Percentiles rank a stretch among this genome's conserved stretches.
Evolutionary conservation across 306 rosid genomes (phyloP).

Genomic region (Quillaja saponaria): DNA sequence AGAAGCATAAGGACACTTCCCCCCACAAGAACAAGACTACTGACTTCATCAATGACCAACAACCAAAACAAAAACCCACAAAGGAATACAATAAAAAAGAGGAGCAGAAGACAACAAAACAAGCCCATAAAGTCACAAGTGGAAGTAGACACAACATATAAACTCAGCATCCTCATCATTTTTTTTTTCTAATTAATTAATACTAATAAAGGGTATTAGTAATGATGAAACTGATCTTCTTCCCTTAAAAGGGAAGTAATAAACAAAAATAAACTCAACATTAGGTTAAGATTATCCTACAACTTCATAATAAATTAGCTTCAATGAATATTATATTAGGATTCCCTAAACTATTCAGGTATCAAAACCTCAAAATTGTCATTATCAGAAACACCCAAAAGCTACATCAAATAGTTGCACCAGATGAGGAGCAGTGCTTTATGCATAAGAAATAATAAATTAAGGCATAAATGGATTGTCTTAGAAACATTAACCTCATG

Average conservation of each 20-base stretch:
- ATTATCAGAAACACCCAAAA: conserved; percentile 16
- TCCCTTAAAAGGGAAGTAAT: conserved; percentile 62
- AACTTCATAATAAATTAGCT: conserved; percentile 1
- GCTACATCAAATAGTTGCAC: conserved; percentile 22
- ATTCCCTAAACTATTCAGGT: conserved; percentile 16
- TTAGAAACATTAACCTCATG: conserved; percentile 36
- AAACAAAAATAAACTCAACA: conserved; percentile 19
- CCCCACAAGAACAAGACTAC: conserved; percentile 25
- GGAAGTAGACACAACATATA: conserved; percentile 30
- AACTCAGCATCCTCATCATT: conserved; percentile 37
- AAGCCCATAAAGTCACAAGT: conserved; percentile 37
- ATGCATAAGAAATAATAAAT: conserved; percentile 37
- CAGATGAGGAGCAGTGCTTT: conserved; percentile 25
- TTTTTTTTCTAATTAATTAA: conserved; percentile 2
- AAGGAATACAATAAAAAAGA: neutral
- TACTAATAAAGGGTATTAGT: neutral
- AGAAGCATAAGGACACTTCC: conserved; percentile 13
- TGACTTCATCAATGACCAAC: conserved; percentile 28
- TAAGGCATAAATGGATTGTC: conserved; percentile 31
- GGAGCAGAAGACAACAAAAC: conserved; percentile 35
- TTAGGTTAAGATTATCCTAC: neutral
- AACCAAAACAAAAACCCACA: neutral
- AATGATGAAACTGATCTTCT: conserved; percentile 26
- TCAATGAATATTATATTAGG: conserved; percentile 28
- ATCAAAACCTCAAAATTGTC: conserved; percentile 5